Evolutionary conservation across 441 rosid genomes (phyloP), one percentile per base, ranked within the genome.

Genomic region (Geranium incanum): DNA sequence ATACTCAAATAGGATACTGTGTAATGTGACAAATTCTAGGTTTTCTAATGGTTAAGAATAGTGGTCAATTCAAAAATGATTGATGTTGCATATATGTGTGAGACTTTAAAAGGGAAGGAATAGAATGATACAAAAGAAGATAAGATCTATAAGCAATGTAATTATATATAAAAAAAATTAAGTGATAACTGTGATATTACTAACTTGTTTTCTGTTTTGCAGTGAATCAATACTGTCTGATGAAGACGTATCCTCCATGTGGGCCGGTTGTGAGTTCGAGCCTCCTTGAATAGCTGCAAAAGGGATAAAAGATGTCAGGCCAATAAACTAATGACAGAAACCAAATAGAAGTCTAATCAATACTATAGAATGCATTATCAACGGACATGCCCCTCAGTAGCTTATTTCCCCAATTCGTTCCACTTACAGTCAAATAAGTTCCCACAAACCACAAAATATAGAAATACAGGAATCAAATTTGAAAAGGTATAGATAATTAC

Each of bases 181-280:
- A 33, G 68, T 18, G 70, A 45, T 15, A 66, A n/a, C n/a, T n/a
- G n/a, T 48, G 15, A 62, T 36, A 72, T 39, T 28, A 83, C 93
- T 81, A 65, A 89, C 96, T 71, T 71, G 80, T 76, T 86, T 93
- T 76, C 71, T 88, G 80, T 78, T 78, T 78, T 85, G 86, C 79
- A 70, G 79, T 2, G 75, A 77, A 73, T 84, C 86, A 28, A 67
- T 28, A 68, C 83, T 86, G 74, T 84, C 87, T 7, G 84, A 63
- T 11, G 81, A 77, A 23, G 33, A 23, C 37, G 66, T 70, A 74
- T 80, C 96, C 72, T 82, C 82, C 70, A 70, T 67, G 76, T 63
- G 68, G 3, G 79, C 68, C 69, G 76, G 75, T 57, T 81, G 88
- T 36, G 71, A 63, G 64, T 69, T 74, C 43, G 81, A 75, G 78